phyloP scores from a whole-genome alignment of 768 basidiomycete genomes.

The Paxillus involutus region DNA sequence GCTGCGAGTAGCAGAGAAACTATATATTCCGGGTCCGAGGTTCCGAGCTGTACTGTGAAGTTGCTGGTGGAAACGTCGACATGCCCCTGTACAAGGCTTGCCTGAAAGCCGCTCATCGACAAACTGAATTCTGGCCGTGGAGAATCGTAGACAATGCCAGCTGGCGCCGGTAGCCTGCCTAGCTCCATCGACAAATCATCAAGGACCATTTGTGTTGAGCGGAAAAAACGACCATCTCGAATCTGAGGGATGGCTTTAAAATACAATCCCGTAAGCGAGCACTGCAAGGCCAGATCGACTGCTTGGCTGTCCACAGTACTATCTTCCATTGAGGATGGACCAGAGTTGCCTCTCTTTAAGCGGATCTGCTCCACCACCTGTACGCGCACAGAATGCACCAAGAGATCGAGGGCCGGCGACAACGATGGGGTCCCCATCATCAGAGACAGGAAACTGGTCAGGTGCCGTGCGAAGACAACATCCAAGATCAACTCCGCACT shows the following conservation, averaged over 20 bases:
- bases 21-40: slow-evolving; percentile 31
- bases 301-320: slow-evolving; percentile 1
- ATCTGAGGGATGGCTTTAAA: slow-evolving; percentile 10
- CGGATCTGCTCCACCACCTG: slow-evolving; percentile 48
- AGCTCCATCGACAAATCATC: slow-evolving; percentile 18
- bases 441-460: slow-evolving; percentile 32
- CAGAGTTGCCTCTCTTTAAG: slow-evolving; percentile 3
- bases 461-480: slow-evolving; percentile 40
- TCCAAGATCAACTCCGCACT: slow-evolving; percentile 42
- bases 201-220: slow-evolving; percentile 7
- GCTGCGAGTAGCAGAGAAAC: slow-evolving; percentile 11
- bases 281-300: slow-evolving; percentile 19
- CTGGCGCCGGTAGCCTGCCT: slow-evolving; percentile 1
- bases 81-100: slow-evolving; percentile 4
- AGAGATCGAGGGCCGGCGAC: slow-evolving; percentile 40
- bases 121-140: slow-evolving; percentile 21
- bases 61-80: slow-evolving; percentile 21
- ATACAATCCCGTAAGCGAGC: slow-evolving; percentile 14
- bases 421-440: slow-evolving; percentile 11
- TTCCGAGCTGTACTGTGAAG: slow-evolving; percentile 25
- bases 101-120: slow-evolving; percentile 19
- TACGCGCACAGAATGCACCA: slow-evolving; percentile 39
- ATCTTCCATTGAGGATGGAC: neutral
- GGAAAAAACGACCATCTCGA: neutral
- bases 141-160: neutral